Evolutionary conservation across 176 grass and related monocot species (phyloP).

Genomic region (Eleusine coracana): DNA sequence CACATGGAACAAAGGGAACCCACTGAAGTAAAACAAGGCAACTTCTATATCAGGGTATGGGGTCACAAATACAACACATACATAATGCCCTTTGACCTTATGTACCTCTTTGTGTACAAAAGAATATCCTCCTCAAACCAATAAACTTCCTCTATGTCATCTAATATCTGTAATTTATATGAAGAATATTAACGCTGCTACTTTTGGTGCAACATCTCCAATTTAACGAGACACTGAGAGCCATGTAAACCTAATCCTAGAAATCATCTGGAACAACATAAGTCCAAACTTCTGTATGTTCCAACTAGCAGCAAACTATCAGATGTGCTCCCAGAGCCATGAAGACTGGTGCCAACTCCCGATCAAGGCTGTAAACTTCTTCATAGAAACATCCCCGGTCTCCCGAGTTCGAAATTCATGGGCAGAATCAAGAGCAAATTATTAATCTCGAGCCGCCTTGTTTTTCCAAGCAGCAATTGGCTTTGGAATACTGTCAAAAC

Average conservation of each 20-base stretch:
- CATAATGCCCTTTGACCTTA: slow-evolving; percentile 48
- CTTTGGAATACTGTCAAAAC: slow-evolving; percentile 82
- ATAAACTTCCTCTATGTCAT: slow-evolving; percentile 47
- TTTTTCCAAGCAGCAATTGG: slow-evolving; percentile 78
- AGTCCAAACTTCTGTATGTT: slow-evolving; percentile 1
- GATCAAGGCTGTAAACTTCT: slow-evolving; percentile 14
- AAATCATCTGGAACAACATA: slow-evolving; percentile 4
- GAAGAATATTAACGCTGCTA: slow-evolving; percentile 37
- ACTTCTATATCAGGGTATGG: slow-evolving; percentile 49
- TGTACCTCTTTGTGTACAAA: slow-evolving; percentile 66
- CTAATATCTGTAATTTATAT: slow-evolving; percentile 52
- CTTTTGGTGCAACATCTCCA: slow-evolving; percentile 38
- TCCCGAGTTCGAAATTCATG: slow-evolving; percentile 20
- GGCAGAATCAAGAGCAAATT: slow-evolving; percentile 34
- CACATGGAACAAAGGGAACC: neutral
- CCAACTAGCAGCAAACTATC: slow-evolving; percentile 17
- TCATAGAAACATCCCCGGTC: slow-evolving; percentile 5
- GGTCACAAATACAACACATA: slow-evolving; percentile 53
- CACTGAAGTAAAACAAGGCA: slow-evolving; percentile 9
- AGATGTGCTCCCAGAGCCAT: neutral
- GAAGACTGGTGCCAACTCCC: slow-evolving; percentile 7
- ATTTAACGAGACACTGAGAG: slow-evolving; percentile 37
- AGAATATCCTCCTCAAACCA: slow-evolving; percentile 49
- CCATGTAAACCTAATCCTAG: slow-evolving; percentile 42
- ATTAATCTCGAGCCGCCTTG: slow-evolving; percentile 89